Base-by-base conservation (phyloP, 495 filamentous ascomycete genomes). In the Chaetomidium leptoderma region DNA sequence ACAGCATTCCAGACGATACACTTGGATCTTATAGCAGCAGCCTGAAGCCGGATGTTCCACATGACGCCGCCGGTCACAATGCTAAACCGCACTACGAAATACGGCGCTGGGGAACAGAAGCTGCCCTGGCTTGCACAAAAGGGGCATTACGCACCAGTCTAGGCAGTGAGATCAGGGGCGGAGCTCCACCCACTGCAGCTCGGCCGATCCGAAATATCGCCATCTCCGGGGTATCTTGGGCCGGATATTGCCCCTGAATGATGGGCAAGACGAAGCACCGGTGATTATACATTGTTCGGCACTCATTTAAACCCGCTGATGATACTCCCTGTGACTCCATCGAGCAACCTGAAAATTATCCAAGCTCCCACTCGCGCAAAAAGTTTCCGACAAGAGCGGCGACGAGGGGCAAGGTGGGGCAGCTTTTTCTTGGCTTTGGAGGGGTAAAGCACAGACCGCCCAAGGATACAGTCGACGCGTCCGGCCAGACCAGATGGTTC, bases 321-420 rank as follows among this genome's bases (percentile, higher is more conserved):
- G n/a, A n/a, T n/a, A n/a, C n/a, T n/a, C n/a, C n/a, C n/a, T n/a
- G n/a, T n/a, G n/a, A n/a, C n/a, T n/a, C n/a, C n/a, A n/a, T n/a
- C n/a, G n/a, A n/a, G n/a, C n/a, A n/a, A n/a, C n/a, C n/a, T n/a
- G n/a, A n/a, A n/a, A n/a, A n/a, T n/a, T n/a, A n/a, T n/a, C n/a
- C 11, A 36, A 39, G 35, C 21, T 39, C 35, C 35, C n/a, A n/a
- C n/a, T n/a, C 27, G 21, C 21, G 21, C 14, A 39, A 36, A n/a
- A 27, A 14, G 7, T 29, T 26, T 16, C 24, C 10, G 23, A 40
- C 44, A 62, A 64, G 43, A 46, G 57, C 57, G 58, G 57, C 63
- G 48, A 64, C 57, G 63, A 67, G 65, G 65, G 62, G 63, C 59
- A 66, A 42, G 44, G 66, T 61, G 67, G 66, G 63, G 61, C 57